These are phyloP conservation scores for Daedaleopsis nitida DNA, from an alignment of 768 basidiomycete species.

Conservation along the genomic window DNA sequence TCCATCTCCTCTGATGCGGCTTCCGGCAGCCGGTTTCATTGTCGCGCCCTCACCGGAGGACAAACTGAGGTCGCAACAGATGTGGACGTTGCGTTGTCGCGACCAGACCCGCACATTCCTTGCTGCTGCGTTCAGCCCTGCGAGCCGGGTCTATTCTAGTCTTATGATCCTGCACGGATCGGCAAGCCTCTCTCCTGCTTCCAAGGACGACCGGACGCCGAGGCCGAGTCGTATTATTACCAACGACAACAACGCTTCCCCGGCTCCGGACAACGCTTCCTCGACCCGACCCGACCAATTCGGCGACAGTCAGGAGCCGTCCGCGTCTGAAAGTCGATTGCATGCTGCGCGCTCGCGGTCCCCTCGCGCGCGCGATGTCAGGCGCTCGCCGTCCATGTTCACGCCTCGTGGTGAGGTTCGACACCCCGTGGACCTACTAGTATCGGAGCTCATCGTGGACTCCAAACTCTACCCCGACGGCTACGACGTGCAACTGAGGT, in stretches of 20 bases:
- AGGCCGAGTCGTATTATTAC: conserved; percentile 41
- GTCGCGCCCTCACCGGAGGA: conserved; percentile 55
- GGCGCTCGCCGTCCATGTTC: conserved; percentile 53
- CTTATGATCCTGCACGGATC: conserved; percentile 48
- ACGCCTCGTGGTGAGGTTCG: conserved; percentile 63
- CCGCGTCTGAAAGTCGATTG: conserved; percentile 12
- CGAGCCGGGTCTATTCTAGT: conserved; percentile 52
- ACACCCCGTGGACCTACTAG: conserved; percentile 66
- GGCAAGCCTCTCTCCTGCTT: conserved; percentile 13
- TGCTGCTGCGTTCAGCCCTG: conserved; percentile 52
- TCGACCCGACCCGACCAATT: background rate
- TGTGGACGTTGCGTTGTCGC: conserved; percentile 63
- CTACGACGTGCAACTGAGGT: conserved; percentile 57
- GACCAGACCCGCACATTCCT: conserved; percentile 63
- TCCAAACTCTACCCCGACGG: conserved; percentile 78
- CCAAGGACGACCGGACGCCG: conserved; percentile 40
- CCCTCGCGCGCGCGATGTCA: conserved; percentile 29
- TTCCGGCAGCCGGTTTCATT: conserved; percentile 67
- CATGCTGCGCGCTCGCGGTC: conserved; percentile 36
- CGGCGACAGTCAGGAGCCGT: conserved; percentile 5
- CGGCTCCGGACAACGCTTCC: background rate
- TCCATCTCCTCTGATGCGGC: conserved; percentile 65
- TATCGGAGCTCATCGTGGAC: conserved; percentile 81
- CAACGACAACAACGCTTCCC: background rate
- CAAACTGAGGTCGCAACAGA: conserved; percentile 39